Evolutionary conservation across 2,329 filamentous ascomycete genomes (phyloP), one percentile per base, ranked within the genome.

Genomic region (Fusarium sacchari): DNA sequence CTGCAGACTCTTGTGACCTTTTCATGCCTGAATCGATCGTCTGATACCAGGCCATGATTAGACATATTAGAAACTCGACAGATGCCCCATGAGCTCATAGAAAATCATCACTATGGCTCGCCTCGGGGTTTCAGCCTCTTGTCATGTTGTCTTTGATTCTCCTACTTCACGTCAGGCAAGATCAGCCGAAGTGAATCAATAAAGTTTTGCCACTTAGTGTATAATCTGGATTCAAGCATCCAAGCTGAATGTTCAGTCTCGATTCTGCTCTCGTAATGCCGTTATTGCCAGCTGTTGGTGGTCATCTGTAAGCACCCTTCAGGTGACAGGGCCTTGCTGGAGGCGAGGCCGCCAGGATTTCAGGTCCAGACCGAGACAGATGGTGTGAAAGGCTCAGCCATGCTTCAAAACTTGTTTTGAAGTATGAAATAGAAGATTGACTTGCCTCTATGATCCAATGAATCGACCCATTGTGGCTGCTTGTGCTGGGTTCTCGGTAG

Each of bases 351-450:
- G 26, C 26, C 10, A 24, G 4, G 12, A 28, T 15, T 22, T 9
- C 12, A 24, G 39, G 62, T 36, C 40, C 14, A 63, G 34, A 63
- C 34, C 14, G 11, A 34, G 37, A 28, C 3, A 42, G 37, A 58
- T 65, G 71, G 60, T 58, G 67, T 65, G 57, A 49, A 61, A 52
- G 18, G 18, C 46, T 15, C 43, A 46, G 18, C 22, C 32, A 11
- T 50, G 39, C 28, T 28, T 12, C 46, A 40, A 36, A 37, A 59
- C 36, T 20, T 44, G 44, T 24, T 30, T 46, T 10, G 22, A 26
- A 37, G 7, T 7, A 46, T 17, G 34, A 20, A 11, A 20, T 39
- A 8, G 3, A 18, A 8, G 15, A 24, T 20, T 24, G 14, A 32
- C 28, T 30, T 46, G 44, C 34, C 44, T 34, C 46, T 36, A 10